phyloP scores from a whole-genome alignment of 257 asterid genomes.

The Verbascum thapsus region DNA sequence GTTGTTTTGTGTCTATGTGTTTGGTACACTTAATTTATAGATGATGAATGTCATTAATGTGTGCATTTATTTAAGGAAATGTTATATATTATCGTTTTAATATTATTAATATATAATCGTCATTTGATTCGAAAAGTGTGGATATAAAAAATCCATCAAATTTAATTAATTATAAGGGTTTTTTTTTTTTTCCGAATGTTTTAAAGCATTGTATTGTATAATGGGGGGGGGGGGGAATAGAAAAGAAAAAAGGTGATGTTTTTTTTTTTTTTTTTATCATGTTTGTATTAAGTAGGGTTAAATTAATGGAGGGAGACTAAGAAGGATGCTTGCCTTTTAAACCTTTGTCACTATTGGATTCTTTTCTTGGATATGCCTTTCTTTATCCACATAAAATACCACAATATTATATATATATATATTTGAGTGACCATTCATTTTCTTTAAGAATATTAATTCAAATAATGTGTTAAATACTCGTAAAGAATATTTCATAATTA shows the following conservation, averaged over 20 bases:
- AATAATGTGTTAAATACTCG: slow-evolving; percentile 1
- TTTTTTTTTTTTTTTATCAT: slow-evolving; percentile 7
- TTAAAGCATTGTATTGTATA: too few relatives aligned
- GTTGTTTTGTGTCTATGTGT: slow-evolving; percentile 29
- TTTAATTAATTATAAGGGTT: too few relatives aligned
- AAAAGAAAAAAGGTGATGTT: background rate
- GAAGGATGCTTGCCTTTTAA: slow-evolving; percentile 30
- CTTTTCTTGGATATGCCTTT: slow-evolving; percentile 41
- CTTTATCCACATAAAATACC: slow-evolving; percentile 24
- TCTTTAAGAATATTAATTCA: background rate
- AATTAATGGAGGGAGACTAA: slow-evolving; percentile 25
- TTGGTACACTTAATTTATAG: slow-evolving; percentile 31
- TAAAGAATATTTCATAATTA: background rate
- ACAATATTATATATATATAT: background rate
- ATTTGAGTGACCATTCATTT: background rate
- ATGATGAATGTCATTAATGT: slow-evolving; percentile 21
- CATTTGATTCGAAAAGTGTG: too few relatives aligned
- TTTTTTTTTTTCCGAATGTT: too few relatives aligned
- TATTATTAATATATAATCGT: background rate
- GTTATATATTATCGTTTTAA: too few relatives aligned
- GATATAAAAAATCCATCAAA: too few relatives aligned
- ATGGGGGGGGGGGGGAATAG: background rate
- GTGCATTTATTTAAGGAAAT: too few relatives aligned
- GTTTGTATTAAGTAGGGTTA: slow-evolving; percentile 33
- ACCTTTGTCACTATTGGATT: slow-evolving; percentile 37